Evolutionary conservation across 2,329 filamentous ascomycete species (phyloP), one percentile per base, ranked within the genome.

Genomic region (Phialophora tarda): DNA sequence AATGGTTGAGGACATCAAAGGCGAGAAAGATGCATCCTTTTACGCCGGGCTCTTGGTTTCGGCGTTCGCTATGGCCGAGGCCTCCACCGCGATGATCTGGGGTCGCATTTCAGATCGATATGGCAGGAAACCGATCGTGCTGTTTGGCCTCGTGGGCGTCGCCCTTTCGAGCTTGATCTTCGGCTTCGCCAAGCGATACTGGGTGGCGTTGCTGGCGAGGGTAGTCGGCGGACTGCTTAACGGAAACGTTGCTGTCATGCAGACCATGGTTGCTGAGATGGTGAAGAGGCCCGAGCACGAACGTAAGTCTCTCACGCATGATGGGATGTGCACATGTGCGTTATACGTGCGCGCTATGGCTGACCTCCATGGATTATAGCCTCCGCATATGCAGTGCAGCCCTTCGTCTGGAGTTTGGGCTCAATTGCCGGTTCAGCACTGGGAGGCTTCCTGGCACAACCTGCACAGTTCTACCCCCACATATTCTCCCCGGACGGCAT

Each of bases 211-310:
- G 41, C 71, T 80, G 14, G 80, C 79, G 12, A 71, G 80, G 5
- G 78, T 80, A 57, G 72, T 82, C 14, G 89, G 89, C 0, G 91
- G 91, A 0, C 78, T 85, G 6, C 76, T 91, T 55, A 92, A 91
- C 74, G 89, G 89, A 1, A 92, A 91, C 74, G 84, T 91, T 1
- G 89, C 89, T 0, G 88, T 92, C 4, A 89, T 92, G 87, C 81
- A 89, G 67, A 91, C 88, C 6, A 89, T 91, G 84, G 89, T 91
- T 53, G 85, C 85, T 1, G 90, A 92, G 76, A 88, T 90, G 50
- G 86, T 92, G 32, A 82, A 84, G 59, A 89, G 91, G 76, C 80
- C 80, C 0, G 78, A 80, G 54, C 79, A 81, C 63, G 80, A 82
- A 64, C 79, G 76, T 76, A 69, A 60, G 75, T 67, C 55, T 32